Base-by-base conservation (phyloP, 345 rosid species). In the Combretum micranthum region DNA sequence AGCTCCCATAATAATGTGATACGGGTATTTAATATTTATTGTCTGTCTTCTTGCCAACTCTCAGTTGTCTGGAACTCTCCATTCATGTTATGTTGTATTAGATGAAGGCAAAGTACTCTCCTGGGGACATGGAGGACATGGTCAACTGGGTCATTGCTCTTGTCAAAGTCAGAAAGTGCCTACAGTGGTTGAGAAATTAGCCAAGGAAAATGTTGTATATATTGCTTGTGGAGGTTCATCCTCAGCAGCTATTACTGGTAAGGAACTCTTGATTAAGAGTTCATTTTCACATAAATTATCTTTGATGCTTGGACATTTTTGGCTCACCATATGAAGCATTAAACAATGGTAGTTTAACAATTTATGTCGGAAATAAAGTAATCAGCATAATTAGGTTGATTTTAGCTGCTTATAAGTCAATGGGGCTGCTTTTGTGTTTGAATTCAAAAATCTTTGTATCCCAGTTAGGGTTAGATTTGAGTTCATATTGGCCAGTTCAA, bases 91-190 rank as follows among this genome's bases (percentile, higher is more conserved):
- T 26, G 23, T 51, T 50, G 22, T 20, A 64, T 72, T 74, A 88
- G 96, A 82, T 61, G 83, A 93, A 42, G 88, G 97, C 47, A 85
- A 76, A 72, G 90, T 93, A 54, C n/a, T 86, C 62, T 89, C 99
- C 4, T 87, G 96, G 97, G 99, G 99, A 14, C 90, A 83, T 47
- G 97, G 97, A 59, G 97, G 96, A 55, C 90, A 77, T 64, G 96
- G 97, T 61, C 99, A 93, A 64, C 70, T 89, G 63, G 97, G 94
- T 57, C 84, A 80, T 64, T 71, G 86, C 61, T 79, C 90, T 39
- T 65, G 72, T 42, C 61, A 71, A 51, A 87, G 62, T 70, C 78
- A 82, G 70, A 75, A 75, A 66, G 32, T 69, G 55, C 96, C 99
- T 56, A 52, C 48, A 42, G 70, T 76, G 47, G 67, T 89, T 32